Evolutionary conservation across 345 rosid species (phyloP).

Genomic region (Eucalyptus brandiana): DNA sequence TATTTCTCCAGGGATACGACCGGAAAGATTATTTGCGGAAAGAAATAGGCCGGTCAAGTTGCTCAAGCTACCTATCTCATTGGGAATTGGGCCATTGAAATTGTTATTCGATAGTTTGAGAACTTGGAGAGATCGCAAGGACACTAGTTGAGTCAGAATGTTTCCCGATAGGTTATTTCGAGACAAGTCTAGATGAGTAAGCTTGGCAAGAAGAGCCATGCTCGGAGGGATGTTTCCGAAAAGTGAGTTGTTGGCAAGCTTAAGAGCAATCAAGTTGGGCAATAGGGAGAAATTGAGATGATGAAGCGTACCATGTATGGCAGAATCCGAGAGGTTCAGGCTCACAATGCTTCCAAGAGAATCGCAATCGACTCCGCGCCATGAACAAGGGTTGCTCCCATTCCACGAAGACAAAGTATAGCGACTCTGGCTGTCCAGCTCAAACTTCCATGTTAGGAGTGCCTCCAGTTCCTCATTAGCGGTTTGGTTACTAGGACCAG

Average conservation of each 20-base stretch:
- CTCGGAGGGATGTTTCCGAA: not conserved
- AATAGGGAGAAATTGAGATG: not conserved
- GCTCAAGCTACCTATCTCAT: not conserved
- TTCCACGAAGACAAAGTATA: not conserved
- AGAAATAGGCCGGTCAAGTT: not conserved
- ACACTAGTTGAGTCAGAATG: not conserved
- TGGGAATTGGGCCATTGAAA: not conserved
- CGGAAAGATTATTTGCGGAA: not conserved
- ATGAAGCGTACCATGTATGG: not conserved
- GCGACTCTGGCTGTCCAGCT: not conserved
- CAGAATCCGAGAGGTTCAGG: not conserved
- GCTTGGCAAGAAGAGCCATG: not conserved
- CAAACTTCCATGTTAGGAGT: slow-evolving; percentile 11
- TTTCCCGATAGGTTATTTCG: not conserved
- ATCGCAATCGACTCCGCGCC: slow-evolving; percentile 4
- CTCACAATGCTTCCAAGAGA: not conserved
- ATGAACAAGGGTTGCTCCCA: not conserved
- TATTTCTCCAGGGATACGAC: not conserved
- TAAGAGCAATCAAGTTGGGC: not conserved
- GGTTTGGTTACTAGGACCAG: not conserved
- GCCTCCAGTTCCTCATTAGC: not conserved
- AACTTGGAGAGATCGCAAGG: not conserved
- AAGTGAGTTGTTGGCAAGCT: not conserved
- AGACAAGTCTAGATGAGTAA: not conserved
- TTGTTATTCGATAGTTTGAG: not conserved